A percentile compares a stretch with the other conserved stretches of the same genome.
These are phyloP conservation scores for Xylariaceae sp. DNA, from an alignment of 2,329 filamentous ascomycete genomes.

Conservation along the genomic window DNA sequence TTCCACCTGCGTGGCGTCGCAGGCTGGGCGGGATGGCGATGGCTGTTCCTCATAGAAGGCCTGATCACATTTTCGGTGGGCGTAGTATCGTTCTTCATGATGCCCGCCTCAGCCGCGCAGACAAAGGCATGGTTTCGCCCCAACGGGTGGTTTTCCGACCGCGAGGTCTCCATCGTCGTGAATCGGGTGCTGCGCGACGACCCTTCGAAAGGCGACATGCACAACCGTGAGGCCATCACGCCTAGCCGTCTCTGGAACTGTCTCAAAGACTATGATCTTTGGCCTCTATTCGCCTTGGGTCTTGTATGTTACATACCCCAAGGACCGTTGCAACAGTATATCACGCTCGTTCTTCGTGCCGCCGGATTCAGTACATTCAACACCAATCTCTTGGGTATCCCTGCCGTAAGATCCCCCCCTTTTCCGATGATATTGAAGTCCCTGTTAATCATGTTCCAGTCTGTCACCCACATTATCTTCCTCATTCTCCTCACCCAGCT, in stretches of 20 bases:
- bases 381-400: constrained; percentile 57
- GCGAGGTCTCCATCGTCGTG: constrained; percentile 56
- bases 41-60: constrained; percentile 57
- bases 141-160: constrained; percentile 57
- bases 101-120: constrained; percentile 48
- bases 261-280: constrained; percentile 54
- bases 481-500: constrained; percentile 51
- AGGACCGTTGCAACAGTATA: constrained; percentile 44
- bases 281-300: constrained; percentile 52
- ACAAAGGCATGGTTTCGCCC: constrained; percentile 49
- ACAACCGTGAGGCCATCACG: constrained; percentile 55
- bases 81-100: constrained; percentile 49
- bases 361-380: constrained; percentile 53
- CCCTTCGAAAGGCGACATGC: constrained; percentile 56
- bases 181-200: constrained; percentile 58
- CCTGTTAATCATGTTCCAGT: constrained; percentile 25
- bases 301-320: constrained; percentile 48
- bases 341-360: constrained; percentile 51
- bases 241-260: constrained; percentile 46
- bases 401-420: constrained; percentile 25
- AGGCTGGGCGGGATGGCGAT: constrained; percentile 41
- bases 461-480: constrained; percentile 49
- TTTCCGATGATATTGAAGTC: constrained; percentile 24
- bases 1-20: constrained; percentile 37
- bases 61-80: constrained; percentile 50